Base-by-base conservation (phyloP, 2,329 filamentous ascomycete genomes). In the Microdochium trichocladiopsis region DNA sequence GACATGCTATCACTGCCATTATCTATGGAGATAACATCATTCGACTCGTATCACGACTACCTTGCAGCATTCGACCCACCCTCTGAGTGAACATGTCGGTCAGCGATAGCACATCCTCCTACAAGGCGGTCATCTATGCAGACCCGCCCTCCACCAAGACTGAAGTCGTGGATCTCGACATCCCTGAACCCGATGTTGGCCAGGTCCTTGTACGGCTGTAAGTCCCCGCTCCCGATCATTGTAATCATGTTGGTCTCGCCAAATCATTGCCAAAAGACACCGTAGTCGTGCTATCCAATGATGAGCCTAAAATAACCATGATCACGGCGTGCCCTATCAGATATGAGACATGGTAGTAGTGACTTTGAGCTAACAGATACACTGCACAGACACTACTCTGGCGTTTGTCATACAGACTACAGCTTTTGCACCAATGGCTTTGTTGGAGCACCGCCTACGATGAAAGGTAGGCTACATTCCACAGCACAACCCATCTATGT, bases 361-460 rank as follows among this genome's bases (percentile, higher is more conserved):
- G n/a, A n/a, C n/a, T n/a, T n/a, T n/a, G n/a, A n/a, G n/a, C n/a
- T n/a, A n/a, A n/a, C n/a, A n/a, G n/a, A n/a, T n/a, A n/a, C 22
- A 16, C 0, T 21, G 25, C 12, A 9, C 11, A 61, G 60, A 12
- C 57, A 57, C 23, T 57, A 60, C 50, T 59, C 58, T n/a, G 57
- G 58, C 16, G 60, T 64, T 21, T 64, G 62, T 48, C 61, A 63
- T 25, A 63, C 61, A 6, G 60, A 64, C 45, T 59, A 61, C 47
- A 60, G 58, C 6, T 57, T 59, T 28, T 62, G 61, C 53, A 52
- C 54, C 25, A 59, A 58, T 28, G 50, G 54, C n/a, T 58, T 28
- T 11, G 47, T 47, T 25, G 54, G 52, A 31, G 48, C 56, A 12
- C 57, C 57, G 2, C 31, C 21, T 6, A 47, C 10, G 33, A 23